Evolutionary conservation across 768 basidiomycete species (phyloP).

Genomic region (Agaricus sinodeliciosus): DNA sequence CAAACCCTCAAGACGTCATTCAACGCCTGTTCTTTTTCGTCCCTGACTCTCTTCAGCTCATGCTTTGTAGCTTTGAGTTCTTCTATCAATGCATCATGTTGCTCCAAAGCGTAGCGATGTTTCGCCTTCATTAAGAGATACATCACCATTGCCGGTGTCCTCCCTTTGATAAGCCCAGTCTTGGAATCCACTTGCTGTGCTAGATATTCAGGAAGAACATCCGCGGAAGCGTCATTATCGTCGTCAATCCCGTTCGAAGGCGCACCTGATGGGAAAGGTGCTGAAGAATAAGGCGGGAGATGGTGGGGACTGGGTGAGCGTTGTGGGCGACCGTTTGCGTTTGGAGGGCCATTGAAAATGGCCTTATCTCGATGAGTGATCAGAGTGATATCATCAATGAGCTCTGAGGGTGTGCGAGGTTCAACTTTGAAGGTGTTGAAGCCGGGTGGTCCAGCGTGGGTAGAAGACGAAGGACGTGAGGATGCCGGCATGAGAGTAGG

Average conservation of each 20-base stretch:
- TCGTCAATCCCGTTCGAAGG: slow-evolving; percentile 21
- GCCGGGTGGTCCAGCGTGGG: slow-evolving; percentile 13
- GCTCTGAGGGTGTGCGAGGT: slow-evolving; percentile 35
- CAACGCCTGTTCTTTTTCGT: slow-evolving; percentile 56
- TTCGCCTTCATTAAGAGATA: slow-evolving; percentile 77
- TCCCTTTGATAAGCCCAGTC: slow-evolving; percentile 61
- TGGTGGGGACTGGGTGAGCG: slow-evolving; percentile 7
- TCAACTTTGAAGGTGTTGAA: slow-evolving; percentile 67
- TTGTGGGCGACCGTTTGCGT: slow-evolving; percentile 15
- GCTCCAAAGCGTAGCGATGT: slow-evolving; percentile 57
- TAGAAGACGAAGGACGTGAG: slow-evolving; percentile 1
- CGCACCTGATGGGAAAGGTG: slow-evolving; percentile 5
- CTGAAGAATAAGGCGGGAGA: not conserved
- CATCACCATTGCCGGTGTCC: slow-evolving; percentile 63
- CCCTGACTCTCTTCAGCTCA: slow-evolving; percentile 45
- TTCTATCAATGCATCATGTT: slow-evolving; percentile 58
- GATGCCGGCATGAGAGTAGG: slow-evolving; percentile 11
- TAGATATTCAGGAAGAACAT: slow-evolving; percentile 46
- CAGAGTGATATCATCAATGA: slow-evolving; percentile 23
- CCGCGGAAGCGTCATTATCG: slow-evolving; percentile 28
- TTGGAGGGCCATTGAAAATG: slow-evolving; percentile 11
- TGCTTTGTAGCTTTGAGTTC: slow-evolving; percentile 52
- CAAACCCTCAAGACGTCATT: slow-evolving; percentile 33
- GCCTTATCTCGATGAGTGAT: slow-evolving; percentile 21
- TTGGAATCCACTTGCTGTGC: slow-evolving; percentile 41